These are phyloP conservation scores for Coemansia sp. DNA, from an alignment of 192 early-diverging fungal genomes.

Conservation along the genomic window DNA sequence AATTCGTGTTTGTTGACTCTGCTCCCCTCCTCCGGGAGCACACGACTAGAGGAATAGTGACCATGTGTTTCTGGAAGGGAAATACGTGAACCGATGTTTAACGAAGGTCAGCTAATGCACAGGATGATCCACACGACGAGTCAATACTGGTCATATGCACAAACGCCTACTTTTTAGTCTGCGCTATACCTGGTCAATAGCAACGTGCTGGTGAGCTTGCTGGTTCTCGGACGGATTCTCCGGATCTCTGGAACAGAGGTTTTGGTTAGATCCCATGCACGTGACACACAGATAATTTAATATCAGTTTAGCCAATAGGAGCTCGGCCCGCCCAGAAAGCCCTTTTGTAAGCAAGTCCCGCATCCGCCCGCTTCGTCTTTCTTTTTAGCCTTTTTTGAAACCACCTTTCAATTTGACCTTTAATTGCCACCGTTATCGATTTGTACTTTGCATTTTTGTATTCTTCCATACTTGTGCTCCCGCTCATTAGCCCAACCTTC, in stretches of 20 bases:
- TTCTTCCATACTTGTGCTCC: constrained; percentile 5
- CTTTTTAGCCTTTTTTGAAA: no score
- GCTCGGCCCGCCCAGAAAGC: no score
- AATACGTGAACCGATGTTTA: neutral
- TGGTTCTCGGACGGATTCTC: no score
- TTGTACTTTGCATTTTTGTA: constrained; percentile 4
- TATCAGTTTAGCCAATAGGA: no score
- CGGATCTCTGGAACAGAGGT: no score
- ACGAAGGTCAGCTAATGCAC: neutral
- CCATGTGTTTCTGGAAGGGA: neutral
- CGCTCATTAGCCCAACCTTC: neutral
- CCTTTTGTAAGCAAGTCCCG: no score
- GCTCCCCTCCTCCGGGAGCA: neutral
- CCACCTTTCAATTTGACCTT: neutral
- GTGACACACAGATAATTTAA: no score
- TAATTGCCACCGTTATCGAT: neutral
- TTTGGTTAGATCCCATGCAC: no score
- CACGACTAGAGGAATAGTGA: neutral
- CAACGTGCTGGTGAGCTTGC: no score
- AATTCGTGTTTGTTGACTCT: no score
- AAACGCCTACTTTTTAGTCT: neutral
- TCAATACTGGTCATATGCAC: neutral
- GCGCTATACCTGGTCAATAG: no score
- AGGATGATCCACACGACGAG: neutral
- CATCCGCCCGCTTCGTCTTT: no score